phyloP scores from a whole-genome alignment of 2,329 filamentous ascomycete species.

The Penicillium sp. region DNA sequence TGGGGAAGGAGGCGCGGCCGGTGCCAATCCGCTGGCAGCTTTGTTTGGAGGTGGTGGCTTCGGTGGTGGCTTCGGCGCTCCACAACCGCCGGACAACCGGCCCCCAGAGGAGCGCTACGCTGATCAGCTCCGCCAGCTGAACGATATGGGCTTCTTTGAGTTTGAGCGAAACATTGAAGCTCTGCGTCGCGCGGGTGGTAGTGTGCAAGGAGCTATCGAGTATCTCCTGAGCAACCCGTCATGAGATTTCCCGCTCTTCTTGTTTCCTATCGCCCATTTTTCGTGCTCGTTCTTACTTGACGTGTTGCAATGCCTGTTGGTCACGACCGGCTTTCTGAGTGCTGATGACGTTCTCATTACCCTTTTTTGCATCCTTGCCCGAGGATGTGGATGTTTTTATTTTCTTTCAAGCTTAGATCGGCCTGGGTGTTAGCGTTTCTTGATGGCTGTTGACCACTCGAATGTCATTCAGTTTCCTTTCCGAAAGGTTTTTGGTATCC shows the following conservation, averaged over 20 bases:
- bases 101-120: constrained; percentile 93
- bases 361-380: constrained; percentile 4
- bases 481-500: background rate
- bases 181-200: constrained; percentile 81
- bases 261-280: background rate
- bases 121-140: constrained; percentile 82
- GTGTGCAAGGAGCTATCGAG: constrained; percentile 71
- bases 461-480: background rate
- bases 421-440: constrained; percentile 4
- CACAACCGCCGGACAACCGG: constrained; percentile 68
- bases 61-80: constrained; percentile 38
- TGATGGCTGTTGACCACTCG: background rate
- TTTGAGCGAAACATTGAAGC: constrained; percentile 91
- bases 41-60: constrained; percentile 52
- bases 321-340: constrained; percentile 8
- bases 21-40: constrained; percentile 43
- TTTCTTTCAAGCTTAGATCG: constrained; percentile 1
- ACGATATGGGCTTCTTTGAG: constrained; percentile 98
- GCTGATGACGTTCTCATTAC: constrained; percentile 9
- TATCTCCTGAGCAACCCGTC: constrained; percentile 38
- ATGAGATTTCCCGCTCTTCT: constrained; percentile 10
- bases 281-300: background rate
- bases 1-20: constrained; percentile 32
- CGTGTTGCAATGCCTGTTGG: constrained; percentile 8
- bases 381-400: constrained; percentile 1